Conservation (phyloP, 1,139 yeast genomes). For the Yamadazyma friedrichii region DNA sequence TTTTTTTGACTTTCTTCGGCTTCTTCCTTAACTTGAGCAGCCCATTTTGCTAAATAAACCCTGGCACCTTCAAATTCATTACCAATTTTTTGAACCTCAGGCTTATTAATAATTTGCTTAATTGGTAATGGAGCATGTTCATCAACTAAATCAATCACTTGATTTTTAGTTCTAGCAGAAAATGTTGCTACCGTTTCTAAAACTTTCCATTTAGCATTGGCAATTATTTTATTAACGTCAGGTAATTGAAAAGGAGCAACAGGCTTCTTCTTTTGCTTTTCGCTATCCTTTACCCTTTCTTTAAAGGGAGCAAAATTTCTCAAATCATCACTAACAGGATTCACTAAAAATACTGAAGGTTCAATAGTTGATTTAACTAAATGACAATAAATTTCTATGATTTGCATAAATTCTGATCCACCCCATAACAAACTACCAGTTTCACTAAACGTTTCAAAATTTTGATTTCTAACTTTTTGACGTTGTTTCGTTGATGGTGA, state of each 20-base stretch:
- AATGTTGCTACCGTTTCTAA: slow-evolving; percentile 83
- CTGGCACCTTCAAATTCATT: slow-evolving; percentile 93
- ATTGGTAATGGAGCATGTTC: slow-evolving; percentile 68
- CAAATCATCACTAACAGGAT: slow-evolving; percentile 78
- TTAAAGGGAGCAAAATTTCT: slow-evolving; percentile 71
- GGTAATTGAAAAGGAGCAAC: slow-evolving; percentile 29
- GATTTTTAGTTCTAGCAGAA: slow-evolving; percentile 65
- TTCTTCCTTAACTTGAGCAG: slow-evolving; percentile 89
- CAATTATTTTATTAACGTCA: slow-evolving; percentile 49
- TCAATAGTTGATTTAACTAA: slow-evolving; percentile 71
- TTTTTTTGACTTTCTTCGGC: slow-evolving; percentile 71
- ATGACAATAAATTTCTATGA: slow-evolving; percentile 53
- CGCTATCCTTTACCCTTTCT: slow-evolving; percentile 21
- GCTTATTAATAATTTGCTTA: slow-evolving; percentile 63
- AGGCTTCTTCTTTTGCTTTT: slow-evolving; percentile 8
- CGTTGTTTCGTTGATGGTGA: slow-evolving; percentile 69
- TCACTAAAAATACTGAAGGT: slow-evolving; percentile 68
- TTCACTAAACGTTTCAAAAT: slow-evolving; percentile 73
- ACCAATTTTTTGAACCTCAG: slow-evolving; percentile 77
- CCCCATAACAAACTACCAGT: slow-evolving; percentile 82
- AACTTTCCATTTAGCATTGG: slow-evolving; percentile 80
- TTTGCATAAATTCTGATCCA: slow-evolving; percentile 70
- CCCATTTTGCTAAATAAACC: slow-evolving; percentile 95
- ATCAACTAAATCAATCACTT: slow-evolving; percentile 56
- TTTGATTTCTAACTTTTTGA: slow-evolving; percentile 56